Evolutionary conservation across 2,329 filamentous ascomycete genomes (phyloP).

Genomic region (Uncinocarpus reesii): DNA sequence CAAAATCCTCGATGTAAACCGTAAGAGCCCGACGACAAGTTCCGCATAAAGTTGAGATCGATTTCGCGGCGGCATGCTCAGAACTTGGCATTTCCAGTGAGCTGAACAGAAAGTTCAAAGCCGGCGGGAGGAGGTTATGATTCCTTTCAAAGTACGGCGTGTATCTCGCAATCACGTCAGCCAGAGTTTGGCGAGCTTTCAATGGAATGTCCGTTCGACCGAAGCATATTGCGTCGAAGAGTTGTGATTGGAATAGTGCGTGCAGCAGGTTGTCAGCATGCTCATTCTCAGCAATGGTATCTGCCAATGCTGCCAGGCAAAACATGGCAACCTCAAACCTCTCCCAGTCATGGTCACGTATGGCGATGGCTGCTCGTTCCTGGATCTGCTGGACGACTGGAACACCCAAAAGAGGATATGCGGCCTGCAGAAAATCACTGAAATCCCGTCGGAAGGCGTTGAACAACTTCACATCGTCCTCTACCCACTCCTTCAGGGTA

Average conservation of each 20-base stretch:
- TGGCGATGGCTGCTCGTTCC: conserved; percentile 27
- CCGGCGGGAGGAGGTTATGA: conserved; percentile 30
- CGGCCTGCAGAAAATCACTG: conserved; percentile 37
- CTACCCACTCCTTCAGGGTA: conserved; percentile 32
- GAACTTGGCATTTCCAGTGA: conserved; percentile 35
- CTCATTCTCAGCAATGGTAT: conserved; percentile 37
- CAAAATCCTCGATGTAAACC: conserved; percentile 34
- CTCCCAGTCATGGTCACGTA: conserved; percentile 31
- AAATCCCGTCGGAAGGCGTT: conserved; percentile 36
- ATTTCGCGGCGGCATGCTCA: conserved; percentile 35
- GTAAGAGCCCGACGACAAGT: conserved; percentile 35
- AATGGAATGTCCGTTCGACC: conserved; percentile 26
- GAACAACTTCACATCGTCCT: conserved; percentile 37
- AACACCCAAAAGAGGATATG: conserved; percentile 36
- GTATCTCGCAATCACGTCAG: conserved; percentile 37
- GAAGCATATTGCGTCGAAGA: conserved; percentile 28
- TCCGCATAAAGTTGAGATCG: conserved; percentile 37
- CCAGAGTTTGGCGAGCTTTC: conserved; percentile 33
- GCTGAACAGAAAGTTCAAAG: conserved; percentile 37
- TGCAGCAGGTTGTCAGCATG: conserved; percentile 35
- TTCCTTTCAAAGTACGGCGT: conserved; percentile 38
- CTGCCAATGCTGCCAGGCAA: conserved; percentile 36
- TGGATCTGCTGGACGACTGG: conserved; percentile 35
- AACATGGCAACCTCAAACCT: conserved; percentile 38
- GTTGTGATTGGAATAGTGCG: conserved; percentile 31